Conservation (phyloP, 345 rosid genomes). For the Erodium maritimum region DNA sequence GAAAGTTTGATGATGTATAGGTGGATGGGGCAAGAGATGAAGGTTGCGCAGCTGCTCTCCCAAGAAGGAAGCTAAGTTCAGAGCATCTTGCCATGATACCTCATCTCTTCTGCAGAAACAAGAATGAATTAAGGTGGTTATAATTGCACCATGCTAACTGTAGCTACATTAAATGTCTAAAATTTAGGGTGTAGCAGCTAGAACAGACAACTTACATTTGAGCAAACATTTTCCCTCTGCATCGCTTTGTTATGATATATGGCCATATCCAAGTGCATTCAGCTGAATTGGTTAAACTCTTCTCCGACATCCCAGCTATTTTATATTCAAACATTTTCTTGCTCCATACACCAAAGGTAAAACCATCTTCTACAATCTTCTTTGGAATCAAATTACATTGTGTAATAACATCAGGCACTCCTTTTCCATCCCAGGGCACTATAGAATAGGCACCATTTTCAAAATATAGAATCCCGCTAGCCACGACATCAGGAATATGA, state of each 20-base stretch:
- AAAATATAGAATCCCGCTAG: conserved; percentile 62
- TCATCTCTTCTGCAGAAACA: conserved; percentile 58
- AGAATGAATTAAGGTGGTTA: too few species aligned
- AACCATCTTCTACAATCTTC: conserved; percentile 27
- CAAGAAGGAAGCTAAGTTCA: conserved; percentile 56
- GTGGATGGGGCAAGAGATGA: conserved; percentile 66
- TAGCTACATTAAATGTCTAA: background rate
- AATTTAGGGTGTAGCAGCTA: background rate
- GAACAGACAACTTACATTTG: conserved; percentile 51
- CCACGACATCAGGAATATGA: conserved; percentile 61
- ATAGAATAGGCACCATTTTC: conserved; percentile 53
- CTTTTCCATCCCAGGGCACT: conserved; percentile 88
- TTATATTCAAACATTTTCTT: conserved; percentile 51
- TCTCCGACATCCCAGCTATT: conserved; percentile 31
- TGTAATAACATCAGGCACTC: conserved; percentile 46
- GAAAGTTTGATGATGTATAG: conserved; percentile 24
- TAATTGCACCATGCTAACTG: too few species aligned
- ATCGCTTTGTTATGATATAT: conserved; percentile 67
- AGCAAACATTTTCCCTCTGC: conserved; percentile 85
- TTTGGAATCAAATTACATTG: conserved; percentile 32
- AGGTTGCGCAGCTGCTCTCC: conserved; percentile 74
- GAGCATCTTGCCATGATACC: conserved; percentile 42
- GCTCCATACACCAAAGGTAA: conserved; percentile 74
- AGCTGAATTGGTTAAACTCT: conserved; percentile 23
- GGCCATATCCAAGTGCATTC: conserved; percentile 58